Evolutionary conservation across 2,329 filamentous ascomycete species (phyloP).

Genomic region (Claviceps spartinae): DNA sequence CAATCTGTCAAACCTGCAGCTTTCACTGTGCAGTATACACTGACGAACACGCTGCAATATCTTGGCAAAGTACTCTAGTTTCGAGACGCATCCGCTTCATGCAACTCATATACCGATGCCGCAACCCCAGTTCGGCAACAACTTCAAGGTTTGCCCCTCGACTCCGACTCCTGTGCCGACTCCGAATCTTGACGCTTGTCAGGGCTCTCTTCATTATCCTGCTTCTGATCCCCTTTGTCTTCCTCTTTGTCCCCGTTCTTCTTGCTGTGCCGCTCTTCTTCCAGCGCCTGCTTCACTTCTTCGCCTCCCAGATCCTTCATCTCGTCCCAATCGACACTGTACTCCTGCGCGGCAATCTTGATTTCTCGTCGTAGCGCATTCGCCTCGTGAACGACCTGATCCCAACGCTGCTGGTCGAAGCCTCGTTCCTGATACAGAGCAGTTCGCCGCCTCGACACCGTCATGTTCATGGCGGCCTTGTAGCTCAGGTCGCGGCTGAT

Average conservation of each 20-base stretch:
- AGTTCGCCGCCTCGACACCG: slow-evolving; percentile 64
- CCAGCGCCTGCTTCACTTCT: slow-evolving; percentile 44
- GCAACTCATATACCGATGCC: not conserved
- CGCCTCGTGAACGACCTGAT: slow-evolving; percentile 63
- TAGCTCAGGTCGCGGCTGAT: slow-evolving; percentile 85
- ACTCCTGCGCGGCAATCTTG: slow-evolving; percentile 67
- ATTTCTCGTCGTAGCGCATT: slow-evolving; percentile 69
- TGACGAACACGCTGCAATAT: too few species aligned
- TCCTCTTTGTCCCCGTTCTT: slow-evolving; percentile 23
- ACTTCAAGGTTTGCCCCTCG: not conserved
- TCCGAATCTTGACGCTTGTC: slow-evolving; percentile 18
- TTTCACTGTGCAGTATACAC: too few species aligned
- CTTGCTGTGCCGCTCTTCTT: slow-evolving; percentile 33
- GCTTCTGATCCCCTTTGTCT: slow-evolving; percentile 25
- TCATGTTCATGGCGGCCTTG: slow-evolving; percentile 74
- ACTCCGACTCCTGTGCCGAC: slow-evolving; percentile 10
- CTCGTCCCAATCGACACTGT: slow-evolving; percentile 85
- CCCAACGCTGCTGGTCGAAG: slow-evolving; percentile 67
- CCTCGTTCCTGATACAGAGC: slow-evolving; percentile 63
- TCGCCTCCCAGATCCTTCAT: slow-evolving; percentile 56
- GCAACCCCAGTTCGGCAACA: not conserved
- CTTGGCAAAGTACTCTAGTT: not conserved
- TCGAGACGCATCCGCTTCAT: not conserved
- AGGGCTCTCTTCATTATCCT: slow-evolving; percentile 22
- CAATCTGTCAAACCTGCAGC: too few species aligned